Evolutionary conservation across 768 basidiomycete species (phyloP), one percentile per base, ranked within the genome.

Genomic region (Rubroboletus satanas): DNA sequence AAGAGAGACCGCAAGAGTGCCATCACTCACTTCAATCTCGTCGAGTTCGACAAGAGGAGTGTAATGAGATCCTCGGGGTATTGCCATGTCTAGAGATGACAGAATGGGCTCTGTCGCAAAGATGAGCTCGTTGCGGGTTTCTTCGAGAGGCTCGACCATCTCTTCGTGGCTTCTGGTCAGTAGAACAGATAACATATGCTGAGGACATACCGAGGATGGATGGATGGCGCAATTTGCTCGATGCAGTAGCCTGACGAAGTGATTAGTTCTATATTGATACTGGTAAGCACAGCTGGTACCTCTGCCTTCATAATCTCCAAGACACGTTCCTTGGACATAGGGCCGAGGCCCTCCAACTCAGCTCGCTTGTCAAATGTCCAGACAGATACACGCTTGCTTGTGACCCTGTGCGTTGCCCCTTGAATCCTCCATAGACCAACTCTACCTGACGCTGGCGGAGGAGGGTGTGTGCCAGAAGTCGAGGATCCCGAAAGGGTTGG

Each of bases 71-170:
- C 82, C 80, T 39, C 85, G 84, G 7, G 83, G 80, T 52, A 93
- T 87, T 7, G 90, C 87, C 23, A 87, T 75, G 49, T 87, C 82
- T 12, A 99, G 79, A 1, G 92, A 90, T 0, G 93, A 88, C 10
- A 91, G 72, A 32, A 98, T 76, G 31, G 88, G 87, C 66, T 99
- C 97, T 1, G 97, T 97, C 8, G 95, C 96, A 65, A 98, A 98
- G 38, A 87, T 84, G 38, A 98, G 77, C 62, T 96, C 90, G 36
- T 76, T 87, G 52, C 96, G 78, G 0, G 94, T 89, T 71, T 99
- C 96, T 67, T 98, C 94, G 44, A 97, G 74, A 26, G 97, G 96
- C 72, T 99, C 97, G 29, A 96, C 94, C 87, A 98, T 91, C 75
- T 98, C 96, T 93, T 70, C 37, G 31, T 12, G 44, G 33, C 11